phyloP scores from a whole-genome alignment of 768 basidiomycete genomes.

The Suillus fuscotomentosus region DNA sequence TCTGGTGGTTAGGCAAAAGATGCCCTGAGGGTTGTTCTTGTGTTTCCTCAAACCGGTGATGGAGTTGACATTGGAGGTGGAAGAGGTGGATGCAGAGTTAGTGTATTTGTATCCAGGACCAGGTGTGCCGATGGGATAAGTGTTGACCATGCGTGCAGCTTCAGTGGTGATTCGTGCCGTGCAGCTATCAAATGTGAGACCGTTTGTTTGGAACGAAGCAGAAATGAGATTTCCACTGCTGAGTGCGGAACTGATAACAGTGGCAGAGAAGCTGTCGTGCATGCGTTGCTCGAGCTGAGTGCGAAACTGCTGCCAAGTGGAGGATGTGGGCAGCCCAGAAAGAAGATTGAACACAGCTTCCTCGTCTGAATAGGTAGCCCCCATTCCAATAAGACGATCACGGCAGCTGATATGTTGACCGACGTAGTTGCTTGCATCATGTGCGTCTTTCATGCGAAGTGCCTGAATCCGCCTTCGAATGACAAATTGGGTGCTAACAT shows the following conservation, averaged over 20 bases:
- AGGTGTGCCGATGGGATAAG: background rate
- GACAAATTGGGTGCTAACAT: background rate
- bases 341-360: background rate
- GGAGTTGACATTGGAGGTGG: no score
- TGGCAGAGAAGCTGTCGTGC: background rate
- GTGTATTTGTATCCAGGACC: no score
- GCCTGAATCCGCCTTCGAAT: background rate
- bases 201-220: background rate
- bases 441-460: background rate
- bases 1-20: no score
- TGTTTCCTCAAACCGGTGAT: no score
- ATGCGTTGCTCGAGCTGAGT: background rate
- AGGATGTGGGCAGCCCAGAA: background rate
- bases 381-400: background rate
- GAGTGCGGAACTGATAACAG: background rate
- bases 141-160: background rate
- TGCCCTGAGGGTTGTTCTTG: no score
- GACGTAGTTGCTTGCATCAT: background rate
- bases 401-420: background rate
- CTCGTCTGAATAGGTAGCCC: background rate
- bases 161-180: background rate
- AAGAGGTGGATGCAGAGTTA: no score
- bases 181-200: background rate
- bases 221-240: background rate
- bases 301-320: background rate